phyloP scores from a whole-genome alignment of 768 basidiomycete species.

The Agaricus subrufescens region DNA sequence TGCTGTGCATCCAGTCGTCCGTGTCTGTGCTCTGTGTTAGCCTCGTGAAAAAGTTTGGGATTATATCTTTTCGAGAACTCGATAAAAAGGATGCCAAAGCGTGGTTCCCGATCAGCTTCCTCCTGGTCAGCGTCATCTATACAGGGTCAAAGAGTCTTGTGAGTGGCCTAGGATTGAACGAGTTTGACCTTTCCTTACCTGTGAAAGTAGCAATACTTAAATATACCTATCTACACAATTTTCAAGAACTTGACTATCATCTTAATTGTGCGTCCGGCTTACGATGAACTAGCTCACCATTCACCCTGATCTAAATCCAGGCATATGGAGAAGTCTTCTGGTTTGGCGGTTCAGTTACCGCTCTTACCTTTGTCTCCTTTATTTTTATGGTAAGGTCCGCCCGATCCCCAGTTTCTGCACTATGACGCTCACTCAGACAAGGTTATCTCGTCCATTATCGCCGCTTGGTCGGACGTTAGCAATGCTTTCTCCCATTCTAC shows the following conservation, averaged over 20 bases:
- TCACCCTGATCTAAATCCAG: constrained; percentile 30
- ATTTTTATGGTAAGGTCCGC: constrained; percentile 71
- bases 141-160: constrained; percentile 97
- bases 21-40: constrained; percentile 83
- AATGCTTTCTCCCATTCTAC: constrained; percentile 32
- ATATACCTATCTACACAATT: constrained; percentile 97
- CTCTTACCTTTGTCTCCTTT: constrained; percentile 85
- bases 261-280: constrained; percentile 65
- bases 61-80: constrained; percentile 85
- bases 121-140: constrained; percentile 94
- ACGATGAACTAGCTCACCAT: background rate
- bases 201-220: constrained; percentile 81
- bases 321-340: constrained; percentile 97
- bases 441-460: constrained; percentile 91
- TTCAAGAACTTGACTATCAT: constrained; percentile 99
- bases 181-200: background rate
- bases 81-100: constrained; percentile 77
- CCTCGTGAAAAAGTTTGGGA: constrained; percentile 63
- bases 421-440: constrained; percentile 20
- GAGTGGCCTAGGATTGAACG: constrained; percentile 27
- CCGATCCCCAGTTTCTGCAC: background rate
- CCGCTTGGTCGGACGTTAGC: constrained; percentile 91
- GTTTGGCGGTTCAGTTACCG: constrained; percentile 89
- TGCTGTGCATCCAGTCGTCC: constrained; percentile 84
- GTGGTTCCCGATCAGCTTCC: constrained; percentile 93